Base-by-base conservation (phyloP, 768 basidiomycete species). In the Exidia glandulosa region DNA sequence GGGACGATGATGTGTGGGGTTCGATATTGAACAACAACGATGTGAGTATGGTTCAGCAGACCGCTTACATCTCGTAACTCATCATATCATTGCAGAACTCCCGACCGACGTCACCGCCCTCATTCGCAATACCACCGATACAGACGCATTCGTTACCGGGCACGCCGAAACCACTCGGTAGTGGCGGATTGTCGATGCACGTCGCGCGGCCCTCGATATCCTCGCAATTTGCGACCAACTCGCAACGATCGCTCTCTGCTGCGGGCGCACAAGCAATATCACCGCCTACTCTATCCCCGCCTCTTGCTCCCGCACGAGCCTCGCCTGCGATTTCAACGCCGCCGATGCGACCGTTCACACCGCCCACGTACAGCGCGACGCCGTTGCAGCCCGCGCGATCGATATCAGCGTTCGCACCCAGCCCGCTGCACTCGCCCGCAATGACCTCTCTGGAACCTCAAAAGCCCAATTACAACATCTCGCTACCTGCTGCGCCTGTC, bases 1-100 rank as follows among this genome's bases (percentile, higher is more conserved):
- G 87, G 88, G 89, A 88, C 63, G 88, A 91, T 59, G 88, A 91
- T 62, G 82, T 88, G 2, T 93, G 91, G 91, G 88, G 86, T 5
- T 87, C 81, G 60, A 88, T 92, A 55, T 80, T 91, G 58, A n/a
- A n/a, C n/a, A 66, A 69, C 13, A 79, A 76, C 5, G 66, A 71
- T 60, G 74, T 75, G 57, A 41, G 65, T 33, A 23, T 47, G 41
- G 57, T 56, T 33, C 34, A 57, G 56, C 57, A 59, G 32, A 60
- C 56, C 33, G 29, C 2, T 34, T 54, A 14, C 55, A 13, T 9
- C 14, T 54, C 50, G 14, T 12, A 54, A 6, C 14, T 27, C 4
- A 23, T 9, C 50, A 29, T 19, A 29, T 14, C 50, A 29, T 7
- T 29, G 25, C 25, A 27, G 50, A 54, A 27, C 50, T 29, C 50